phyloP scores from a whole-genome alignment of 2,329 filamentous ascomycete species.

The Aureobasidium mangrovei region DNA sequence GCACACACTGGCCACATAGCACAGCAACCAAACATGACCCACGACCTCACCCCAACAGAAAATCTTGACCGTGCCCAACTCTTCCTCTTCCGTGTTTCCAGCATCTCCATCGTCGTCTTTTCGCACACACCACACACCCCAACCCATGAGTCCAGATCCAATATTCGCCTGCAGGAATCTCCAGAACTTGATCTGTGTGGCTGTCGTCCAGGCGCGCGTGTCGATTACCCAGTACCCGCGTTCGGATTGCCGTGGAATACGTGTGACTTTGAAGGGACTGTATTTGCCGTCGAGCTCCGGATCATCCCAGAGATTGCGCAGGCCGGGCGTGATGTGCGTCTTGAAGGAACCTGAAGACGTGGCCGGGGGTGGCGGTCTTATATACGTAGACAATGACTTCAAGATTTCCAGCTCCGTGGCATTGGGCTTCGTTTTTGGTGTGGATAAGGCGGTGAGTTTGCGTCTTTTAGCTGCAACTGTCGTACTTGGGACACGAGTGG shows the following conservation, averaged over 20 bases:
- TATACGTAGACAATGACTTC: constrained; percentile 8
- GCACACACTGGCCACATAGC: constrained; percentile 64
- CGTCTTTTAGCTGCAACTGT: neutral
- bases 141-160: constrained; percentile 51
- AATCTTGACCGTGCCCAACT: constrained; percentile 45
- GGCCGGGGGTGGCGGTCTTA: constrained; percentile 20
- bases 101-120: constrained; percentile 14
- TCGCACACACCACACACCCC: constrained; percentile 53
- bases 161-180: constrained; percentile 53
- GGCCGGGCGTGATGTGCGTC: constrained; percentile 25
- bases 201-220: constrained; percentile 45
- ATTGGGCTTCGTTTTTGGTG: neutral
- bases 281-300: neutral
- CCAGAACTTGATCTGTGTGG: constrained; percentile 51
- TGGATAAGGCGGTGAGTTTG: neutral
- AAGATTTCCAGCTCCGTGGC: neutral
- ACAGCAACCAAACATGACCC: constrained; percentile 62
- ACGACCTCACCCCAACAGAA: constrained; percentile 73
- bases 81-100: neutral
- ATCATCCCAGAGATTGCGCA: constrained; percentile 23
- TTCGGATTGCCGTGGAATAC: constrained; percentile 49
- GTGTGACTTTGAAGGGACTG: neutral
- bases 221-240: constrained; percentile 70
- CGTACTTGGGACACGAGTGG: neutral
- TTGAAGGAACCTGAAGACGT: constrained; percentile 19